Conservation (phyloP, 83 land plant genomes). For the Thuja plicata region DNA sequence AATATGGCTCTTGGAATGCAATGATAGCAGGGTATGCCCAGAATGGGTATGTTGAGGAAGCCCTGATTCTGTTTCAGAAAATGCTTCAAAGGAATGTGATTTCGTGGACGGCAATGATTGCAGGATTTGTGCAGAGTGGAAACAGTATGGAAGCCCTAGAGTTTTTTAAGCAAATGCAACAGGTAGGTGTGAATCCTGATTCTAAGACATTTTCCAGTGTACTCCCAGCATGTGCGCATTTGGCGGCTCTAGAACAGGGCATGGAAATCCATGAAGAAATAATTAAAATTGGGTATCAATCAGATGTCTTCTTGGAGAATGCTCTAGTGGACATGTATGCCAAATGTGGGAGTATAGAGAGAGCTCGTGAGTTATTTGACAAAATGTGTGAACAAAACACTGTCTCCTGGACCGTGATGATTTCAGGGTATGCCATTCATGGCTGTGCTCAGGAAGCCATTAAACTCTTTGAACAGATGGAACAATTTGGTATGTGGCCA, state of each 20-base stretch:
- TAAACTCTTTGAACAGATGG: not conserved
- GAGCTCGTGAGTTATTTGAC: not conserved
- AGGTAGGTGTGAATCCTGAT: not conserved
- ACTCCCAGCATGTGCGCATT: not conserved
- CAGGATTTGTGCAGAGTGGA: not conserved
- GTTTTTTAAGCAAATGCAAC: not conserved
- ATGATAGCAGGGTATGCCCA: not conserved
- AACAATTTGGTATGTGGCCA: not conserved
- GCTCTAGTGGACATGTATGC: not conserved
- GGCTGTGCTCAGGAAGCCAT: not conserved
- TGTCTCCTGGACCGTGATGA: not conserved
- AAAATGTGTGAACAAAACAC: not conserved
- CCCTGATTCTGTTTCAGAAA: not conserved
- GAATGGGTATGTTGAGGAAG: not conserved
- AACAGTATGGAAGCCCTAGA: not conserved
- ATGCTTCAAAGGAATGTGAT: not conserved
- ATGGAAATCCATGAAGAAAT: conserved; percentile 3
- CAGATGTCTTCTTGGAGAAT: not conserved
- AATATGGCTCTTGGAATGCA: not conserved
- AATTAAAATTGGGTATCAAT: not conserved
- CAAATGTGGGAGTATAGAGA: not conserved
- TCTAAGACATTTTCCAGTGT: not conserved
- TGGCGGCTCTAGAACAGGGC: conserved; percentile 1
- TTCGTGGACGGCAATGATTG: not conserved
- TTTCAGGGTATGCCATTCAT: conserved; percentile 2